Evolutionary conservation across 345 rosid species (phyloP).

Genomic region (Theobroma cacao): DNA sequence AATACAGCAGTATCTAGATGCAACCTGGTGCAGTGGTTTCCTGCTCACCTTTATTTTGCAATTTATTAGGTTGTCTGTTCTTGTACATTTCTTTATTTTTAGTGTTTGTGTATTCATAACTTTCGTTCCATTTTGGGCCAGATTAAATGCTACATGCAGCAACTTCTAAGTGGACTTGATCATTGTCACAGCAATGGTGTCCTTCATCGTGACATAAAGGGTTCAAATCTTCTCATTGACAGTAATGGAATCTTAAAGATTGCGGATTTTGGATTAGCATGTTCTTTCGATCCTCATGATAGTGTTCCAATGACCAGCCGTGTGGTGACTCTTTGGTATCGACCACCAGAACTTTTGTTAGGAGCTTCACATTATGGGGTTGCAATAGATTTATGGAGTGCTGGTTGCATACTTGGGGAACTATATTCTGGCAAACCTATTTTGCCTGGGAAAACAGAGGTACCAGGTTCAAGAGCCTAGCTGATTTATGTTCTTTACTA

Average conservation of each 20-base stretch:
- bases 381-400: constrained; percentile 94
- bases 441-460: constrained; percentile 96
- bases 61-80: not conserved
- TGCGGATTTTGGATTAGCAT: constrained; percentile 95
- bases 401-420: constrained; percentile 97
- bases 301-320: constrained; percentile 75
- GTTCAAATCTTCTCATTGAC: constrained; percentile 91
- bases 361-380: constrained; percentile 84
- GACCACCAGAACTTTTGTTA: constrained; percentile 95
- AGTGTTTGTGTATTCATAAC: not conserved
- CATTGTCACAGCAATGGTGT: constrained; percentile 85
- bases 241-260: constrained; percentile 82
- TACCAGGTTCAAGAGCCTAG: constrained; percentile 14
- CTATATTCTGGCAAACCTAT: constrained; percentile 80
- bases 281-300: constrained; percentile 59
- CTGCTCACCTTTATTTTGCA: not conserved
- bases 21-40: not conserved
- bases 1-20: not conserved
- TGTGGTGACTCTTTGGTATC: constrained; percentile 97
- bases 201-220: constrained; percentile 94
- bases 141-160: constrained; percentile 97
- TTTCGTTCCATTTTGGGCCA: constrained; percentile 26
- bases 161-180: constrained; percentile 89
- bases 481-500: constrained; percentile 4
- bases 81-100: constrained; percentile 1